Conservation (phyloP, 1,284 basidiomycete species). For the Quambalaria eucalypti region DNA sequence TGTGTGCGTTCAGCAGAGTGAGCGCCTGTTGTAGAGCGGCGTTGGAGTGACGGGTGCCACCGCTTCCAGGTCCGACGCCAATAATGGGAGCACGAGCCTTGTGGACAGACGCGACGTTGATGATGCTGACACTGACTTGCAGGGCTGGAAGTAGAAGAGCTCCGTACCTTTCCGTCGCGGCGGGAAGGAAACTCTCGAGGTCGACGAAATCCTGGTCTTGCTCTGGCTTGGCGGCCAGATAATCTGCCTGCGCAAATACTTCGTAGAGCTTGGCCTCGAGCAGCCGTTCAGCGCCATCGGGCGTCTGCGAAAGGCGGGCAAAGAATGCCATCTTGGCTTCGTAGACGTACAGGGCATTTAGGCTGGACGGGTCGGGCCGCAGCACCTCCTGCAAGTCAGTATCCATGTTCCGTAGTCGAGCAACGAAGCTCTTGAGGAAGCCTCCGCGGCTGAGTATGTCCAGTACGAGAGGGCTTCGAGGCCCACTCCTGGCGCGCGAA, state of each 20-base stretch:
- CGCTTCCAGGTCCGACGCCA: neutral
- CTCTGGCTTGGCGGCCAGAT: slow-evolving; percentile 71
- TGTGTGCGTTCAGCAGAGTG: slow-evolving; percentile 67
- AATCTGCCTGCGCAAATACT: slow-evolving; percentile 76
- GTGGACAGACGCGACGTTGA: slow-evolving; percentile 44
- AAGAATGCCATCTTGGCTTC: slow-evolving; percentile 87
- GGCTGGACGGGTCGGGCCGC: slow-evolving; percentile 80
- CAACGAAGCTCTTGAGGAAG: slow-evolving; percentile 72
- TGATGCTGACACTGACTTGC: slow-evolving; percentile 58
- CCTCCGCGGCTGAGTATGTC: slow-evolving; percentile 65
- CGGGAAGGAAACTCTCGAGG: slow-evolving; percentile 73
- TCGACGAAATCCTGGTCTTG: slow-evolving; percentile 73
- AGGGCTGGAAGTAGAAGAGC: slow-evolving; percentile 76
- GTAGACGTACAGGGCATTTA: slow-evolving; percentile 88
- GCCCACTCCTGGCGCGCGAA: slow-evolving; percentile 2
- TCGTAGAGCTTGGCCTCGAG: slow-evolving; percentile 70
- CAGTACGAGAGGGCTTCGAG: slow-evolving; percentile 50
- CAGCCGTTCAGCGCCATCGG: slow-evolving; percentile 73
- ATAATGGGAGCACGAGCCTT: slow-evolving; percentile 55
- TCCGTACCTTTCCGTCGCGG: slow-evolving; percentile 76
- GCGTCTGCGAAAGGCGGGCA: slow-evolving; percentile 69
- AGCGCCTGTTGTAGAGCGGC: slow-evolving; percentile 54
- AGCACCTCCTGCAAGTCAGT: slow-evolving; percentile 67
- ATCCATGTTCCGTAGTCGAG: slow-evolving; percentile 74
- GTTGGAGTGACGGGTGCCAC: neutral